Evolutionary conservation across 2,329 filamentous ascomycete genomes (phyloP), one percentile per base, ranked within the genome.

Genomic region (Nectriaceae sp.): DNA sequence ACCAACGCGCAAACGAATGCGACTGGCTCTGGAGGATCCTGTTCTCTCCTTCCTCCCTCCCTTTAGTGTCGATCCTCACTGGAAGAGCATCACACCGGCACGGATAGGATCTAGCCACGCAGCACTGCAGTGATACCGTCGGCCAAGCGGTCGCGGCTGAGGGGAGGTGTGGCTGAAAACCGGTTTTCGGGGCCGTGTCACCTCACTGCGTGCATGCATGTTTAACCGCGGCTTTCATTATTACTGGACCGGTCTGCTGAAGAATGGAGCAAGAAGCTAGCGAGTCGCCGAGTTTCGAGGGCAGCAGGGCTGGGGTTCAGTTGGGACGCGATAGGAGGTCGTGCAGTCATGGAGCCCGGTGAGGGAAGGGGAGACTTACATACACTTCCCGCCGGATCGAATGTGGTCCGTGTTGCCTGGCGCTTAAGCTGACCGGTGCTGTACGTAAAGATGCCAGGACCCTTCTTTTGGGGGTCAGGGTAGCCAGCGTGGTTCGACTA

Each of bases 161-260:
- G 46, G 48, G 42, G 38, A 43, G 36, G 39, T 51, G 44, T 40
- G 44, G 47, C 36, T 10, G 26, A 55, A 57, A 57, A 57, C 54
- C 52, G 54, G 54, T 57, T 57, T 57, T 48, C 44, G 44, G 44
- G 47, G 46, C 36, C n/a, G n/a, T 49, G 40, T 52, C 54, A 56
- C 54, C 43, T 57, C 42, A 45, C 47, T 52, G 51, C 39, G 57
- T 29, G 24, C 24, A 29, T 29, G 13, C 13, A n/a, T n/a, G n/a
- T n/a, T n/a, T n/a, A n/a, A n/a, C n/a, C n/a, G n/a, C n/a, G n/a
- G n/a, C n/a, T n/a, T n/a, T n/a, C n/a, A n/a, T n/a, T n/a, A n/a
- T n/a, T n/a, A n/a, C n/a, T n/a, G n/a, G n/a, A n/a, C n/a, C n/a
- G n/a, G n/a, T n/a, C n/a, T n/a, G n/a, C n/a, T n/a, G n/a, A n/a